Conservation (phyloP, 176 grass and related monocot genomes). For the Pharus latifolius region DNA sequence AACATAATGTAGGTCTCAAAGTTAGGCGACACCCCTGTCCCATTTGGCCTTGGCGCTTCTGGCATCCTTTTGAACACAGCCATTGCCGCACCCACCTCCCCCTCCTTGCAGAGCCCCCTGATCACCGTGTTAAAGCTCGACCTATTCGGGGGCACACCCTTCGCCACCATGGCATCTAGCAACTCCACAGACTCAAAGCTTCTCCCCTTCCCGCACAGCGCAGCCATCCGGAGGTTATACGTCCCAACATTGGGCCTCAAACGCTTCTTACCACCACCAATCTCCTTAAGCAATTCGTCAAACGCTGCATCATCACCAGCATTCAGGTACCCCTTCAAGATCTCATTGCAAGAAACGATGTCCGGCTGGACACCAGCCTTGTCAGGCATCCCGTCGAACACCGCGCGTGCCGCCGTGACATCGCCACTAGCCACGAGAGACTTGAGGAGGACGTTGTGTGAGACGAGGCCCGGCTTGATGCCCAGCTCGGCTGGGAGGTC, state of each 20-base stretch:
- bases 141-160: conserved; percentile 28
- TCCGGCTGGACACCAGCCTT: conserved; percentile 29
- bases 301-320: conserved; percentile 28
- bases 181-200: conserved; percentile 55
- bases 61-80: conserved; percentile 55
- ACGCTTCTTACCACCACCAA: neutral
- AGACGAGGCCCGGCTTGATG: conserved; percentile 38
- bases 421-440: conserved; percentile 14
- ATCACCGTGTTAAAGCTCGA: conserved; percentile 53
- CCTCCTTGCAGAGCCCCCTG: conserved; percentile 38
- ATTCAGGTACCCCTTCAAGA: conserved; percentile 56
- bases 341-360: conserved; percentile 72
- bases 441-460: conserved; percentile 55
- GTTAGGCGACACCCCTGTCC: conserved; percentile 38
- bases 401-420: neutral
- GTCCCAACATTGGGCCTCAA: conserved; percentile 43
- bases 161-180: conserved; percentile 38
- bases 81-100: conserved; percentile 38
- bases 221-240: conserved; percentile 57
- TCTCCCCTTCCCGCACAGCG: conserved; percentile 39
- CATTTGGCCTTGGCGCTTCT: conserved; percentile 21
- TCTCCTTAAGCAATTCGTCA: conserved; percentile 35
- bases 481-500: conserved; percentile 25
- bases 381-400: conserved; percentile 61
- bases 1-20: conserved; percentile 45